phyloP scores from a whole-genome alignment of 805 yeast genomes.

The Hanseniaspora guilliermondii region DNA sequence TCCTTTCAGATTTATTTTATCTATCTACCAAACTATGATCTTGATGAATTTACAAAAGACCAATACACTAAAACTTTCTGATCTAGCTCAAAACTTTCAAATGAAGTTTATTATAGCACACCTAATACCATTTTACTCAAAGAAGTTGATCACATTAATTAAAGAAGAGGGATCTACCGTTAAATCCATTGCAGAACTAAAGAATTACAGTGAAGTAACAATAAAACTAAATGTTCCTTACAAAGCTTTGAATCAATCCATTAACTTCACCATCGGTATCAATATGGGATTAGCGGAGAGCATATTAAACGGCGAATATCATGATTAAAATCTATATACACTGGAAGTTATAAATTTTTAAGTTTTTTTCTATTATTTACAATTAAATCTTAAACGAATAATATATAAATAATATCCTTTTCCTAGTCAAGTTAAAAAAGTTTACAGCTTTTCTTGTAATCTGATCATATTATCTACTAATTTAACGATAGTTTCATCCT shows the following conservation, averaged over 20 bases:
- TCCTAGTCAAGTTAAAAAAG: background rate
- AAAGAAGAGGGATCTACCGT: slow-evolving; percentile 37
- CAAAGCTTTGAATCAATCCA: slow-evolving; percentile 69
- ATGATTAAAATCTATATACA: background rate
- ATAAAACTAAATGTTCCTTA: slow-evolving; percentile 62
- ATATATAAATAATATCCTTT: background rate
- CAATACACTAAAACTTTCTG: slow-evolving; percentile 34
- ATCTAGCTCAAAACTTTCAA: slow-evolving; percentile 56
- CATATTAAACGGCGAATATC: slow-evolving; percentile 2
- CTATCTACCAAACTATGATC: slow-evolving; percentile 78
- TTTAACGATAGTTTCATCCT: slow-evolving; percentile 8
- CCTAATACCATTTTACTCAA: slow-evolving; percentile 65
- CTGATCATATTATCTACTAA: slow-evolving; percentile 4
- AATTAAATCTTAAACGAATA: no score
- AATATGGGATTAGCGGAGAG: slow-evolving; percentile 28
- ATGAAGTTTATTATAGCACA: slow-evolving; percentile 59
- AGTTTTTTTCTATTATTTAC: no score
- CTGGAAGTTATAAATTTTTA: no score
- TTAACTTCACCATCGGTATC: slow-evolving; percentile 59
- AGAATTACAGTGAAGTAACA: slow-evolving; percentile 22
- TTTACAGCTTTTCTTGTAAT: slow-evolving; percentile 2
- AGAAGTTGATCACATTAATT: slow-evolving; percentile 54
- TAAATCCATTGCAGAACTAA: slow-evolving; percentile 37
- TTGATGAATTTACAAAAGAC: slow-evolving; percentile 46
- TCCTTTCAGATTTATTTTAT: slow-evolving; percentile 68